phyloP scores from a whole-genome alignment of 2,329 filamentous ascomycete genomes.

The Sphaceloma murrayae region DNA sequence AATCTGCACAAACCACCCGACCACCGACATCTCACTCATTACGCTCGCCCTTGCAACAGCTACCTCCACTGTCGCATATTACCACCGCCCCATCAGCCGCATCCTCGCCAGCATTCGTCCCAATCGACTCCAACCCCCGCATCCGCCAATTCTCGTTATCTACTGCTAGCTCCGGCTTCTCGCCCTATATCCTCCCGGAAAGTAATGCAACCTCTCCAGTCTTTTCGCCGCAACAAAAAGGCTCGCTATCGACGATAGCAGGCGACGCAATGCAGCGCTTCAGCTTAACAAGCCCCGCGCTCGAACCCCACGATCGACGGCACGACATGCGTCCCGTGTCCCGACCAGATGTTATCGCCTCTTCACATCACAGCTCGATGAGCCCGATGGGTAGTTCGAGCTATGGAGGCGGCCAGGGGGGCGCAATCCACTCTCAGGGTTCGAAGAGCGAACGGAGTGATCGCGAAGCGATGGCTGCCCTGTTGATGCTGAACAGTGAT shows the following conservation, averaged over 20 bases:
- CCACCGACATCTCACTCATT: slow-evolving; percentile 17
- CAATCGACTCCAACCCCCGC: slow-evolving; percentile 39
- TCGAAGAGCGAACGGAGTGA: slow-evolving; percentile 32
- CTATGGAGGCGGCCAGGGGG: slow-evolving; percentile 9
- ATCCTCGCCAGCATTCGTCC: slow-evolving; percentile 48
- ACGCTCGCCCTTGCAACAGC: slow-evolving; percentile 37
- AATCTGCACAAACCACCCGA: slow-evolving; percentile 20
- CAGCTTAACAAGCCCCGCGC: slow-evolving; percentile 16
- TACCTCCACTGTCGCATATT: slow-evolving; percentile 28
- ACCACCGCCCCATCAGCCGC: slow-evolving; percentile 31
- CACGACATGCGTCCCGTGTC: slow-evolving; percentile 13
- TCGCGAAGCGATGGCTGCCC: slow-evolving; percentile 73
- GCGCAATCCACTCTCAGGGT: background rate
- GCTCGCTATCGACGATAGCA: slow-evolving; percentile 4
- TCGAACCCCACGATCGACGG: slow-evolving; percentile 13
- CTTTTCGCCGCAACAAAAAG: slow-evolving; percentile 13
- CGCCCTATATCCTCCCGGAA: slow-evolving; percentile 12
- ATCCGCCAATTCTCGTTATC: slow-evolving; percentile 22
- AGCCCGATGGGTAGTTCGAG: slow-evolving; percentile 30
- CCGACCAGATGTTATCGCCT: background rate
- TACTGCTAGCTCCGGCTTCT: background rate
- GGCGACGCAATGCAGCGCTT: slow-evolving; percentile 16
- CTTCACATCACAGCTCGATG: slow-evolving; percentile 22
- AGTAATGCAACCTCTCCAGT: slow-evolving; percentile 4
- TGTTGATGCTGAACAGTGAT: slow-evolving; percentile 81